phyloP scores from a whole-genome alignment of 306 rosid species.

The Benincasa hispida region DNA sequence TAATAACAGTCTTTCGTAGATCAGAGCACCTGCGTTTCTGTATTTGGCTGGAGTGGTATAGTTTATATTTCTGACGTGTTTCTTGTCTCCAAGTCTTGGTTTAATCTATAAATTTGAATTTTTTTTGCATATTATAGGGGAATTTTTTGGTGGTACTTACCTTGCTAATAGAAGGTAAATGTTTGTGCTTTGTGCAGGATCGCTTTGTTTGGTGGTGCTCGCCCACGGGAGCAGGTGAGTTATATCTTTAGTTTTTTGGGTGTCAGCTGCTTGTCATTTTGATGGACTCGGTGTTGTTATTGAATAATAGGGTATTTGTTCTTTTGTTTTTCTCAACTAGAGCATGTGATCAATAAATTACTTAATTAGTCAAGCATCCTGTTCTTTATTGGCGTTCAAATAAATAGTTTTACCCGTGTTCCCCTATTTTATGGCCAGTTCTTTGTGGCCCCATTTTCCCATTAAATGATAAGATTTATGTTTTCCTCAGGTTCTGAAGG shows the following conservation, averaged over 20 bases:
- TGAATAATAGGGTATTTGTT: not conserved
- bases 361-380: not conserved
- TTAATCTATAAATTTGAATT: not conserved
- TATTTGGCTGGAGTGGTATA: not conserved
- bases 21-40: not conserved
- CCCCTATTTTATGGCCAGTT: not conserved
- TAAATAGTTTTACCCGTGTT: not conserved
- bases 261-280: not conserved
- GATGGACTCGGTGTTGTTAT: not conserved
- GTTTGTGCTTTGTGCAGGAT: conserved; percentile 48
- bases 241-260: not conserved
- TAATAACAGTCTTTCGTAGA: not conserved
- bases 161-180: not conserved
- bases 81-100: not conserved
- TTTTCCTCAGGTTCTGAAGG: conserved; percentile 76
- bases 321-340: not conserved
- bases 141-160: not conserved
- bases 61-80: not conserved
- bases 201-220: conserved; percentile 91
- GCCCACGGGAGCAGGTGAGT: conserved; percentile 90
- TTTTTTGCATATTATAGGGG: not conserved
- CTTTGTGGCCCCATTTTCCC: conserved; percentile 8
- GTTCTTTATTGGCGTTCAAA: not conserved
- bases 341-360: not conserved
- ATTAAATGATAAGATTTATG: conserved; percentile 10